Evolutionary conservation across 75 land plant species (phyloP).

Genomic region (Cunninghamia lanceolata): DNA sequence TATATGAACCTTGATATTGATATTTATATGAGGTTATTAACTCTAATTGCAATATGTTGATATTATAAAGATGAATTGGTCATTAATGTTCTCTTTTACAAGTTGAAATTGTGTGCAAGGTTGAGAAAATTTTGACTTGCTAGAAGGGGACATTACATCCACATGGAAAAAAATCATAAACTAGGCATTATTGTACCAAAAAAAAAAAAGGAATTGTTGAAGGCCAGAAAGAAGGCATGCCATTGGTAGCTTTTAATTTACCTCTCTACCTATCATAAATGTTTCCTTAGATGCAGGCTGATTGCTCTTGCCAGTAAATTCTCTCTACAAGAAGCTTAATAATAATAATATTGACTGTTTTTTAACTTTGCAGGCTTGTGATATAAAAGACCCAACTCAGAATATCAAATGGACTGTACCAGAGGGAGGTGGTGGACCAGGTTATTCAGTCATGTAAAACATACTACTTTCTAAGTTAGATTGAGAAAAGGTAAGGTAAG

Average conservation of each 20-base stretch:
- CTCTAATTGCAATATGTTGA: too few relatives aligned
- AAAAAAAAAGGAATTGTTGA: neutral
- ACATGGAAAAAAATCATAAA: too few relatives aligned
- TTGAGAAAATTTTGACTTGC: too few relatives aligned
- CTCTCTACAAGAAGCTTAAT: neutral
- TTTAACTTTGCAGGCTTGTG: slow-evolving; percentile 73
- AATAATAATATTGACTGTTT: neutral
- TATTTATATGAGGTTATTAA: too few relatives aligned
- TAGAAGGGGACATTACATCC: too few relatives aligned
- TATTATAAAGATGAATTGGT: too few relatives aligned
- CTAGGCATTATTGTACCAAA: too few relatives aligned
- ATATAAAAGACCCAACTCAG: slow-evolving; percentile 93
- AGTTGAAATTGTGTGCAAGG: too few relatives aligned
- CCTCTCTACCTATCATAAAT: neutral
- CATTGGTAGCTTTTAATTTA: neutral
- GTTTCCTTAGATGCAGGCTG: neutral
- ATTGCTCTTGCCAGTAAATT: slow-evolving; percentile 9
- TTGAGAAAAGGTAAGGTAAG: neutral
- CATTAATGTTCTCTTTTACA: too few relatives aligned
- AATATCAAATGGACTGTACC: slow-evolving; percentile 97
- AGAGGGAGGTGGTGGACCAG: slow-evolving; percentile 98
- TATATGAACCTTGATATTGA: too few relatives aligned
- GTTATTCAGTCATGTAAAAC: slow-evolving; percentile 78
- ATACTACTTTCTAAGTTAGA: neutral
- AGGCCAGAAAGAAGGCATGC: neutral